These are phyloP conservation scores for Paralagenidium karlingii DNA, from an alignment of 352 stramenopile genomes.

Conservation along the genomic window DNA sequence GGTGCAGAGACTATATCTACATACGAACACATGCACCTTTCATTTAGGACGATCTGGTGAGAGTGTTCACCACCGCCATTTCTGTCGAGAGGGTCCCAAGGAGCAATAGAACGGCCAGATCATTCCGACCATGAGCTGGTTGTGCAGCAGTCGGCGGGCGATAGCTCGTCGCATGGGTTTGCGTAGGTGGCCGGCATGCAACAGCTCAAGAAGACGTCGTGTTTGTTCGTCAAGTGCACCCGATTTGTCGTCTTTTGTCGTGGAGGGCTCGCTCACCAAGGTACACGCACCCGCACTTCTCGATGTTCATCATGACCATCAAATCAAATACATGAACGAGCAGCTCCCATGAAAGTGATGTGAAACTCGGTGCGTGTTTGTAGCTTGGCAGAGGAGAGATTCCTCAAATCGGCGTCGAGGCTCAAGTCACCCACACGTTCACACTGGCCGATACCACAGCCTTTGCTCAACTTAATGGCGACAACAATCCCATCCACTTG, in stretches of 20 bases:
- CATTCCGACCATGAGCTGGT: too few relatives aligned
- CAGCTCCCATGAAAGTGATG: background rate
- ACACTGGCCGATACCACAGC: slow-evolving; percentile 32
- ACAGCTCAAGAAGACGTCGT: slow-evolving; percentile 17
- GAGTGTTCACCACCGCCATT: too few relatives aligned
- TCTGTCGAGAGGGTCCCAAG: too few relatives aligned
- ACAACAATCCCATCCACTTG: slow-evolving; percentile 70
- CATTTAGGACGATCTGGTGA: too few relatives aligned
- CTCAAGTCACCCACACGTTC: slow-evolving; percentile 44
- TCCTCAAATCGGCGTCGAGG: slow-evolving; percentile 38
- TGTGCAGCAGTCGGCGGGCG: too few relatives aligned
- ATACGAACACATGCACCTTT: too few relatives aligned
- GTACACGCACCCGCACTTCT: slow-evolving; percentile 2
- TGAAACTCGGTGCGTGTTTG: background rate
- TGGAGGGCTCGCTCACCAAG: slow-evolving; percentile 23
- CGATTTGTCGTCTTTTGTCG: slow-evolving; percentile 4
- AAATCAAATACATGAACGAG: background rate
- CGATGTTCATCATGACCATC: background rate
- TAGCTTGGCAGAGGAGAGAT: slow-evolving; percentile 33
- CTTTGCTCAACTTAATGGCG: slow-evolving; percentile 53
- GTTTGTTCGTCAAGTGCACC: slow-evolving; percentile 8
- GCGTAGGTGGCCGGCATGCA: too few relatives aligned
- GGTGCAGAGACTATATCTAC: too few relatives aligned
- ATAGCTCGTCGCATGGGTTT: too few relatives aligned
- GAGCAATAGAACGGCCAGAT: too few relatives aligned